Evolutionary conservation across 164 flowering plant species (phyloP), one percentile per base, ranked within the genome.

Genomic region (Stephania cephalantha): DNA sequence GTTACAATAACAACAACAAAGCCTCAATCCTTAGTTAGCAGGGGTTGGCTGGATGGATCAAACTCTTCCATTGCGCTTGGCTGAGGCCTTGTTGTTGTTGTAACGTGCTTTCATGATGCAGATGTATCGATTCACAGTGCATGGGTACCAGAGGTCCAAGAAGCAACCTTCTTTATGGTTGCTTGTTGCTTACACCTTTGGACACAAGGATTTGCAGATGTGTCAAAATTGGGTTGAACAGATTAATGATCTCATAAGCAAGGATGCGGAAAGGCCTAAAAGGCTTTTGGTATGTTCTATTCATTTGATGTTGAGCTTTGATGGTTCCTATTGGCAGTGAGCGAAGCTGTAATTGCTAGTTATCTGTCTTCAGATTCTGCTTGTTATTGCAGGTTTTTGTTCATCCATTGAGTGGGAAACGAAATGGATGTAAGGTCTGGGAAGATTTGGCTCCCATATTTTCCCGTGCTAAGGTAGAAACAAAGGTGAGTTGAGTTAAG

Each of bases 321-420:
- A 44, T 61, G 68, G 45, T 18, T 74, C 64, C 44, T 72, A 9
- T 53, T 13, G 63, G 46, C 73, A 29, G 46, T 53, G 29, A 35
- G 48, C 52, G 44, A 69, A 25, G 35, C 48, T 53, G 11, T 58
- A 17, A 46, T 74, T 79, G 53, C 67, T 69, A 75, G 73, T 64
- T 69, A 22, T 73, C 46, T 31, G 29, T 77, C 75, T 81, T 76
- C 71, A 70, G 72, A 20, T 48, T 69, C 75, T 73, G 25, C 80
- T 79, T 81, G 65, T 80, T 67, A 70, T 76, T 85, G 63, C 45
- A 95, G 98, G 91, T 95, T 78, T 91, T 91, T 80, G 88, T 95
- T 74, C 83, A 95, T 82, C 99, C 98, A 73, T 79, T 72, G 78
- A 93, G 99, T 81, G 99, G 99, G 72, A 93, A 90, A 82, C 88